A percentile compares a stretch with the other conserved stretches of the same genome.
Conservation (phyloP, 2,329 filamentous ascomycete species). For the Pseudocercospora fijiensis region DNA sequence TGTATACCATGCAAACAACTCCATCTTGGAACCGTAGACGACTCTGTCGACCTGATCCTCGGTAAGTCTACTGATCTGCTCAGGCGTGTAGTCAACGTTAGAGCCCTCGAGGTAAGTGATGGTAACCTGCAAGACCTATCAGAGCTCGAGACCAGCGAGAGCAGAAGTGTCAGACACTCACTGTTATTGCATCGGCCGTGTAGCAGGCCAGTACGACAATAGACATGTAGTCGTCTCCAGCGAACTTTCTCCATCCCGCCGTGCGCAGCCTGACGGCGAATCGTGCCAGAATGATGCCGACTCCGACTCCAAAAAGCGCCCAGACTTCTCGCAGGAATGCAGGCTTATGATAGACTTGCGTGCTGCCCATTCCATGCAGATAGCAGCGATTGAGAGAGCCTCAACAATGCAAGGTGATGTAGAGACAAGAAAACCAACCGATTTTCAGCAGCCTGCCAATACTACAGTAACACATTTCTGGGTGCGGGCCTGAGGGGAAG, state of each 20-base stretch:
- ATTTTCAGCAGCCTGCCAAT: neutral
- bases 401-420: slow-evolving; percentile 2
- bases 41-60: slow-evolving; percentile 35
- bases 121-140: slow-evolving; percentile 19
- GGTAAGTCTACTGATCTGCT: slow-evolving; percentile 31
- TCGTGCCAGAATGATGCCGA: slow-evolving; percentile 37
- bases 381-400: neutral
- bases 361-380: slow-evolving; percentile 22
- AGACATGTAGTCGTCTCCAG: slow-evolving; percentile 44
- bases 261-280: slow-evolving; percentile 42
- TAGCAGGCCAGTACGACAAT: slow-evolving; percentile 40
- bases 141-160: neutral
- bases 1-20: slow-evolving; percentile 43
- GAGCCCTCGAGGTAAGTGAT: slow-evolving; percentile 35
- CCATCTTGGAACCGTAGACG: slow-evolving; percentile 39
- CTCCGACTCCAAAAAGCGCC: slow-evolving; percentile 37
- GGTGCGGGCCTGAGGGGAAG: neutral
- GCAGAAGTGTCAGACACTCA: slow-evolving; percentile 19
- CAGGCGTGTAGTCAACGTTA: slow-evolving; percentile 32
- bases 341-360: slow-evolving; percentile 27
- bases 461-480: neutral
- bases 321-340: slow-evolving; percentile 27
- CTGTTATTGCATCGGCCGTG: slow-evolving; percentile 40
- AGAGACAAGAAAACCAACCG: neutral
- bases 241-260: slow-evolving; percentile 41